These are phyloP conservation scores for Xylariaceae sp. DNA, from an alignment of 2,329 filamentous ascomycete genomes.

Conservation along the genomic window DNA sequence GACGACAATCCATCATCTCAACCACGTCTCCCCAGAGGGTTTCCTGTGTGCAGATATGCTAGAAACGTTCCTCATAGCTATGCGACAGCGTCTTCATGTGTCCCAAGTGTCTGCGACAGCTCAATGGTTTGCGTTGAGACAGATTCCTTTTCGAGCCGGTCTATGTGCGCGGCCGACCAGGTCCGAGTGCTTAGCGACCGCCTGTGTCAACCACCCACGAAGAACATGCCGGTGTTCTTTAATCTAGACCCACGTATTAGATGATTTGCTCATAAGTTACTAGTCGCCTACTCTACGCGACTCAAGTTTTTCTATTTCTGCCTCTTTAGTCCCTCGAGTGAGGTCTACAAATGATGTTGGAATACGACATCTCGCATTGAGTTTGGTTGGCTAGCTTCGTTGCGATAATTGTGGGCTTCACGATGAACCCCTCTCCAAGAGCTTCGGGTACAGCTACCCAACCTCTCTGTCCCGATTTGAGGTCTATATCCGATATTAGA, in stretches of 20 bases:
- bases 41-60: conserved; percentile 3
- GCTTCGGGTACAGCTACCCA: conserved; percentile 11
- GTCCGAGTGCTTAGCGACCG: background rate
- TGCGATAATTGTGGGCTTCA: conserved; percentile 3
- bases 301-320: background rate
- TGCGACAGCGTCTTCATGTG: conserved; percentile 18
- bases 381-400: conserved; percentile 20
- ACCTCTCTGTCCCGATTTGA: conserved; percentile 4
- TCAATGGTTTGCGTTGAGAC: conserved; percentile 9
- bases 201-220: conserved; percentile 5
- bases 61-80: conserved; percentile 1
- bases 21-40: background rate
- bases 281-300: conserved; percentile 9
- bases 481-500: conserved; percentile 5
- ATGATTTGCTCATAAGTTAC: conserved; percentile 7
- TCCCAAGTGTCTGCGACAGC: conserved; percentile 2
- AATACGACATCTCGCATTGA: conserved; percentile 23
- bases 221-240: conserved; percentile 7
- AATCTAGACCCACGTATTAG: conserved; percentile 4
- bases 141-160: conserved; percentile 16
- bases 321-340: conserved; percentile 4
- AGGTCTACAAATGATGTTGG: conserved; percentile 14
- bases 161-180: conserved; percentile 13
- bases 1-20: conserved; percentile 6
- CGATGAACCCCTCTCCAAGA: conserved; percentile 21